Conservation (phyloP, 1,139 yeast genomes). For the Hyphopichia fennica region DNA sequence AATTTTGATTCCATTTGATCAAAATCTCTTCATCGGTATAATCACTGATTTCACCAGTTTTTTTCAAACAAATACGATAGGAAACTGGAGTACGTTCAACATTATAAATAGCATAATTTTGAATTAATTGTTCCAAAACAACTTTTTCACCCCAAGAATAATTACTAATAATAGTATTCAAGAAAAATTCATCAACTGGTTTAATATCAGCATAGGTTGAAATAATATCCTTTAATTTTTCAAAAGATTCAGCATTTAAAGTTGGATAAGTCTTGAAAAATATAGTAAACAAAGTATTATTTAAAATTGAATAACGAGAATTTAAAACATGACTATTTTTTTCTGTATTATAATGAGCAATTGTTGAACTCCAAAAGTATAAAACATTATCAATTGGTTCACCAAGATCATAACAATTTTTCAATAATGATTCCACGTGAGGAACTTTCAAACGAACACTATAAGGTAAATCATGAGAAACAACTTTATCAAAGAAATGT, state of each 20-base stretch:
- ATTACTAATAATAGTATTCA: conserved; percentile 74
- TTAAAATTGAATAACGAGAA: conserved; percentile 66
- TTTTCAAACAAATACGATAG: conserved; percentile 73
- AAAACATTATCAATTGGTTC: conserved; percentile 59
- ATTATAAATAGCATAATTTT: conserved; percentile 58
- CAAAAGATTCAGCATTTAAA: conserved; percentile 57
- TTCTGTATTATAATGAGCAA: conserved; percentile 52
- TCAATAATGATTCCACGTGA: conserved; percentile 64
- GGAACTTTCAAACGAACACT: conserved; percentile 72
- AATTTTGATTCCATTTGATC: conserved; percentile 60
- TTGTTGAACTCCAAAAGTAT: conserved; percentile 64
- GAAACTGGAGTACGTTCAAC: conserved; percentile 69
- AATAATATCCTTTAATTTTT: conserved; percentile 58
- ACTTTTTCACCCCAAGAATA: conserved; percentile 68
- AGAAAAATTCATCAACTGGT: conserved; percentile 70
- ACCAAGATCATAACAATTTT: conserved; percentile 59
- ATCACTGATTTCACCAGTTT: conserved; percentile 61
- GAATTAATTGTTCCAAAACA: conserved; percentile 63
- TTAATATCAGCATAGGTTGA: conserved; percentile 56
- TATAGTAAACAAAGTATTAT: conserved; percentile 65
- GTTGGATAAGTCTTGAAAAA: conserved; percentile 63
- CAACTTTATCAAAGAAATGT: conserved; percentile 71
- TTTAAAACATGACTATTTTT: conserved; percentile 30
- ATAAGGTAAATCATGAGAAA: conserved; percentile 69
- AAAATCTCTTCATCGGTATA: conserved; percentile 57